Evolutionary conservation across 108 stramenopile genomes (phyloP), one percentile per base, ranked within the genome.

Genomic region (Schizochytrium sp.): DNA sequence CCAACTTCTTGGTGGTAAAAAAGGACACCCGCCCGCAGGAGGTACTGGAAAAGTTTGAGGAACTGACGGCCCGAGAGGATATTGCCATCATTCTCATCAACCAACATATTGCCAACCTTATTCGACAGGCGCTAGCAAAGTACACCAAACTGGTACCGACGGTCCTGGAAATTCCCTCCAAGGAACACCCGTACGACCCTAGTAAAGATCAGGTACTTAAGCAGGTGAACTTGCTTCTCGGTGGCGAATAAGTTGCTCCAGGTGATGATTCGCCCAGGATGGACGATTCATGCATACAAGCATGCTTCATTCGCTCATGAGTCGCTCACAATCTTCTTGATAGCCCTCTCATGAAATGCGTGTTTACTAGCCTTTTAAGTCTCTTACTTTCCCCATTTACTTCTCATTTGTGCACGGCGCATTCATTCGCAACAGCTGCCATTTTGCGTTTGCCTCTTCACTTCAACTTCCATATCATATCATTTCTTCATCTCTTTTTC

Each of bases 141-240:
- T 99, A 99, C 94, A 93, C 95, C 72, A 94, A 95, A 76, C 97
- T 96, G 44, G 97, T 99, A 92, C 98, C 98, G 4, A 99, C 98
- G 17, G 96, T 99, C 46, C 94, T 99, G 89, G 98, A 99, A 90
- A 99, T 99, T 89, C 98, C 98, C 42, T 95, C 95, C 87, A 99
- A 99, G 72, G 93, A 92, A 45, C 88, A 97, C 92, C 98, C 97
- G 72, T 99, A 99, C 88, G 97, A 99, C 90, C 97, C 98, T 4
- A 95, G 96, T 90, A 97, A 99, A 93, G 98, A 99, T 95, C 97
- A 96, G 92, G 98, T 99, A 90, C 98, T 99, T 97, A 97, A 98
- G 94, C 94, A 98, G 87, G 97, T 99, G 90, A 97, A 97, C 92
- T 95, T 98, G 96, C 96, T 96, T 92, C 95, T 98, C 44, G 92